These are phyloP conservation scores for Aechmea fasciata DNA, from an alignment of 176 grass and related monocot species.

Conservation along the genomic window DNA sequence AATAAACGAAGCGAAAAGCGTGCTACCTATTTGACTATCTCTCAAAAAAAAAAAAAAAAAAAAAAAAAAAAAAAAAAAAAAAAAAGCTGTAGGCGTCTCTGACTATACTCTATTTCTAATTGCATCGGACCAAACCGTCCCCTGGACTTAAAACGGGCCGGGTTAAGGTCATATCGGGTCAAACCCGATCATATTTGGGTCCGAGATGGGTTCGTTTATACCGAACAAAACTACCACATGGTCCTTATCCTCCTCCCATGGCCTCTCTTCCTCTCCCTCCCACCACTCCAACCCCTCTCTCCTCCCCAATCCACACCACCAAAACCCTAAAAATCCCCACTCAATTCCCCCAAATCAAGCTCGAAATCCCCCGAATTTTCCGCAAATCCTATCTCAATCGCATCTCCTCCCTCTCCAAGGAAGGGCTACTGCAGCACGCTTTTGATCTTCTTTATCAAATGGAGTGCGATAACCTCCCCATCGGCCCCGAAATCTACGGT, in stretches of 20 bases:
- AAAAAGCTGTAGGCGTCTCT: too few relatives aligned
- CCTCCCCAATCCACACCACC: neutral
- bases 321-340: neutral
- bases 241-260: neutral
- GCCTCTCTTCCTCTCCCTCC: slow-evolving; percentile 6
- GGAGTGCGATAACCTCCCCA: neutral
- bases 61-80: too few relatives aligned
- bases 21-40: too few relatives aligned
- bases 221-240: neutral
- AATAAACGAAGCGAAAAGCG: too few relatives aligned
- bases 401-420: slow-evolving; percentile 12
- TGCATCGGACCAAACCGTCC: too few relatives aligned
- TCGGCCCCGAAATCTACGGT: slow-evolving; percentile 16
- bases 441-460: slow-evolving; percentile 2
- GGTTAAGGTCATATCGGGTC: too few relatives aligned
- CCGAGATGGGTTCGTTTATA: too few relatives aligned
- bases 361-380: neutral
- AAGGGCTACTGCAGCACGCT: slow-evolving; percentile 1
- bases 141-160: too few relatives aligned
- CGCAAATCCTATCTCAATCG: neutral
- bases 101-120: too few relatives aligned
- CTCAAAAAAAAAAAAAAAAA: too few relatives aligned
- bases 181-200: too few relatives aligned
- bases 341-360: neutral
- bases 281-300: neutral